phyloP scores from a whole-genome alignment of 73 alveolate genomes.

The Tetrahymena borealis region DNA sequence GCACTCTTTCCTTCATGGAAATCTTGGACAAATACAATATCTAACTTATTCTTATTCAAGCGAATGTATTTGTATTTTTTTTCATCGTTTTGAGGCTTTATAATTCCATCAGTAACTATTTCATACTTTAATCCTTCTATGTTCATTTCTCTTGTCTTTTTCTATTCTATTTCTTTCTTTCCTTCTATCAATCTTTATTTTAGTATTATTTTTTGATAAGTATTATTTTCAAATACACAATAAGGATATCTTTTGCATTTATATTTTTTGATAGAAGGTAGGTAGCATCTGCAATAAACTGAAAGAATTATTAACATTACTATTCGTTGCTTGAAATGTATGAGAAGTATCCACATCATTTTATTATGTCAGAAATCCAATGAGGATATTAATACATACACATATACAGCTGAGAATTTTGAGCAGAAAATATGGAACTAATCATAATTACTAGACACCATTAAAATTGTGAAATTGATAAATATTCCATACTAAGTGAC shows the following conservation, averaged over 20 bases:
- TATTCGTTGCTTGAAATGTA: too few relatives aligned
- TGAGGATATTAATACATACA: too few relatives aligned
- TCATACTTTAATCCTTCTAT: background rate
- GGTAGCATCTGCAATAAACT: background rate
- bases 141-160: background rate
- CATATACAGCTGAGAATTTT: too few relatives aligned
- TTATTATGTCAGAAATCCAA: too few relatives aligned
- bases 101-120: background rate
- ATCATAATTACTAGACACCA: background rate
- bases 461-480: background rate
- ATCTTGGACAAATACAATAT: background rate
- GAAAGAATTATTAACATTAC: too few relatives aligned
- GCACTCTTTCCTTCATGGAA: constrained; percentile 16
- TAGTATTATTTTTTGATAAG: background rate
- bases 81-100: background rate
- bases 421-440: background rate
- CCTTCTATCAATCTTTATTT: background rate
- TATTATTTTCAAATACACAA: background rate
- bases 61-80: background rate
- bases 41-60: background rate
- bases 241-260: background rate
- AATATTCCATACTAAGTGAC: background rate
- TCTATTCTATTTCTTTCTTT: background rate
- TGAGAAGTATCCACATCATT: too few relatives aligned
- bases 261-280: background rate